These are phyloP conservation scores for Sclerotinia minor DNA, from an alignment of 2,329 filamentous ascomycete species.

Conservation along the genomic window DNA sequence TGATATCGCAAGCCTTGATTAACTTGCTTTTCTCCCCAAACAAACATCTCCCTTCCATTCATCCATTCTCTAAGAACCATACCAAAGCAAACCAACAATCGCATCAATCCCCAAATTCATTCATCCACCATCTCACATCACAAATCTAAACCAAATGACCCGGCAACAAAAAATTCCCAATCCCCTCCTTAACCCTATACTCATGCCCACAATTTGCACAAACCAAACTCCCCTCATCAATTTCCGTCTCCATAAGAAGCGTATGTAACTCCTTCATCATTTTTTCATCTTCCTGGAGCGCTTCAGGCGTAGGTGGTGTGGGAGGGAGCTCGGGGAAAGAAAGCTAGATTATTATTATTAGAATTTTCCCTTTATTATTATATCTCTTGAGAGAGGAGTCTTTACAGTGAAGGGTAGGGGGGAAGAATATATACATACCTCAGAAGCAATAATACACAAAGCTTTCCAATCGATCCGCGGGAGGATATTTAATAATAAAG, in stretches of 20 bases:
- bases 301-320: slow-evolving; percentile 60
- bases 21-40: neutral
- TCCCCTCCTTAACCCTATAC: slow-evolving; percentile 92
- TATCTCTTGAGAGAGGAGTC: neutral
- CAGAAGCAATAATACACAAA: slow-evolving; percentile 70
- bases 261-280: slow-evolving; percentile 76
- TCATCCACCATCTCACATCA: neutral
- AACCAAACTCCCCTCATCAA: slow-evolving; percentile 83
- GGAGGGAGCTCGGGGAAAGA: slow-evolving; percentile 74
- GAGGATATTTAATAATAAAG: slow-evolving; percentile 81
- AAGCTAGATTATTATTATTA: slow-evolving; percentile 54
- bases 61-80: neutral
- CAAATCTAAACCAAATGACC: slow-evolving; percentile 72
- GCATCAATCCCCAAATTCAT: neutral
- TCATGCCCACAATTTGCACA: slow-evolving; percentile 92
- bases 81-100: neutral
- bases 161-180: slow-evolving; percentile 92
- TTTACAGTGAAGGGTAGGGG: neutral
- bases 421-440: slow-evolving; percentile 70
- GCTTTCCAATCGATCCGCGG: slow-evolving; percentile 87
- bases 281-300: slow-evolving; percentile 65
- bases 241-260: slow-evolving; percentile 83
- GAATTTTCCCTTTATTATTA: slow-evolving; percentile 13
- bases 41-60: neutral
- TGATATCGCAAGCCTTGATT: no score